phyloP scores from a whole-genome alignment of 2,329 filamentous ascomycete species.

The Neonectria neomacrospora region DNA sequence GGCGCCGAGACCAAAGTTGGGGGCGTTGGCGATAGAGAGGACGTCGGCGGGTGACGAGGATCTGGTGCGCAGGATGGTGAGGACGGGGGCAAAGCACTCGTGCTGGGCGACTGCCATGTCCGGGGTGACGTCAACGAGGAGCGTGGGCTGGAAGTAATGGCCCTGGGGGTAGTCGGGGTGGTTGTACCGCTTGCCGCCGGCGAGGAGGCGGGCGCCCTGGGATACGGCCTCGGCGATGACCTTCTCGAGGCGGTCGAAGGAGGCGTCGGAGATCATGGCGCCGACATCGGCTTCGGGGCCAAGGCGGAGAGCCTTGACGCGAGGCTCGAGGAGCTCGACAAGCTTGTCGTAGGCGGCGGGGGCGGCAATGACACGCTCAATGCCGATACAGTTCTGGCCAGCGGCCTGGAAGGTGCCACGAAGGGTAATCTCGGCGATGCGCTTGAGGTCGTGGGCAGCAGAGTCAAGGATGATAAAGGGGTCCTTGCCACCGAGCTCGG shows the following conservation, averaged over 20 bases:
- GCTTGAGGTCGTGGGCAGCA: conserved; percentile 70
- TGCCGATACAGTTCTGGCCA: conserved; percentile 97
- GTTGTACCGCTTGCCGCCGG: conserved; percentile 76
- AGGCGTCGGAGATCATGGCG: conserved; percentile 84
- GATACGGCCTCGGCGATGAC: conserved; percentile 82
- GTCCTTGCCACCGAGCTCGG: conserved; percentile 96
- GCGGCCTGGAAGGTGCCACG: conserved; percentile 94
- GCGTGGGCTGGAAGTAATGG: conserved; percentile 92
- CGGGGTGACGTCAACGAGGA: conserved; percentile 88
- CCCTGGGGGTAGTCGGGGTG: conserved; percentile 81
- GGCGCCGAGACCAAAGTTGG: conserved; percentile 86
- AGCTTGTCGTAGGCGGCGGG: conserved; percentile 81
- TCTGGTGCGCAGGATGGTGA: conserved; percentile 81
- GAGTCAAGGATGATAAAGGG: conserved; percentile 91
- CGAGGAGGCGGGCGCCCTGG: conserved; percentile 82
- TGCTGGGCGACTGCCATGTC: conserved; percentile 88
- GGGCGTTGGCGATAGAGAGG: conserved; percentile 83
- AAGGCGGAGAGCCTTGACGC: conserved; percentile 78
- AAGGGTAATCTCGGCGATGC: conserved; percentile 85
- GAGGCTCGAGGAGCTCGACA: conserved; percentile 75
- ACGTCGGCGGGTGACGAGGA: conserved; percentile 70
- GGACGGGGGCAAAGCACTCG: conserved; percentile 93
- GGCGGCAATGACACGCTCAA: conserved; percentile 89
- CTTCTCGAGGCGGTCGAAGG: conserved; percentile 79
- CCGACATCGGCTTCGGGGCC: conserved; percentile 86